Conservation (phyloP, 306 rosid genomes). For the Sechiopsis laciniata region DNA sequence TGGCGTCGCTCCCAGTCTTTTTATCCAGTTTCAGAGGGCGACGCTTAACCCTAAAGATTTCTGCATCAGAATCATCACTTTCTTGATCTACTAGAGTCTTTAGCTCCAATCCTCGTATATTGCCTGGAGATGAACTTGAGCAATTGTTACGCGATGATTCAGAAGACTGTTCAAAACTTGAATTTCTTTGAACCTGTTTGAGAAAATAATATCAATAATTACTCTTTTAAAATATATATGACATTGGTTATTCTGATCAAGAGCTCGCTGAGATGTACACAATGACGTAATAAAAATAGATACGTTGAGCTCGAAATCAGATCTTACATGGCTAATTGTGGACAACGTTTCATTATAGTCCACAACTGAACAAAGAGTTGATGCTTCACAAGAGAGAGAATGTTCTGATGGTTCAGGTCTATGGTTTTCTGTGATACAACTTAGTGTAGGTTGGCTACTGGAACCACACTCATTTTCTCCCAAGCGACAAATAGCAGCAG, state of each 20-base stretch:
- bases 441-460: constrained; percentile 28
- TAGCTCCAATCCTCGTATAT: constrained; percentile 22
- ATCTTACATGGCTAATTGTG: constrained; percentile 49
- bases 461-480: constrained; percentile 34
- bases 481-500: constrained; percentile 34
- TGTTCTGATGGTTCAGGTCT: constrained; percentile 42
- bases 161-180: constrained; percentile 33
- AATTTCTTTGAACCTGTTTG: constrained; percentile 45
- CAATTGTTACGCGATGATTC: constrained; percentile 40
- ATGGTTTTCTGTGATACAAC: constrained; percentile 32
- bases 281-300: background rate
- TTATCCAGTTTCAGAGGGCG: constrained; percentile 70
- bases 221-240: background rate
- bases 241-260: background rate
- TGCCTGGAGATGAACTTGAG: constrained; percentile 18
- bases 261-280: background rate
- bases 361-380: constrained; percentile 45
- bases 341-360: constrained; percentile 34
- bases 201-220: constrained; percentile 15
- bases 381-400: constrained; percentile 49
- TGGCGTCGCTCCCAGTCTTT: constrained; percentile 35
- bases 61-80: constrained; percentile 83
- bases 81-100: constrained; percentile 41
- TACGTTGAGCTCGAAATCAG: constrained; percentile 19
- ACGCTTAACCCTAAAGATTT: constrained; percentile 85